phyloP scores from a whole-genome alignment of 805 yeast species.

The Saccharomyces kudriavzevii region DNA sequence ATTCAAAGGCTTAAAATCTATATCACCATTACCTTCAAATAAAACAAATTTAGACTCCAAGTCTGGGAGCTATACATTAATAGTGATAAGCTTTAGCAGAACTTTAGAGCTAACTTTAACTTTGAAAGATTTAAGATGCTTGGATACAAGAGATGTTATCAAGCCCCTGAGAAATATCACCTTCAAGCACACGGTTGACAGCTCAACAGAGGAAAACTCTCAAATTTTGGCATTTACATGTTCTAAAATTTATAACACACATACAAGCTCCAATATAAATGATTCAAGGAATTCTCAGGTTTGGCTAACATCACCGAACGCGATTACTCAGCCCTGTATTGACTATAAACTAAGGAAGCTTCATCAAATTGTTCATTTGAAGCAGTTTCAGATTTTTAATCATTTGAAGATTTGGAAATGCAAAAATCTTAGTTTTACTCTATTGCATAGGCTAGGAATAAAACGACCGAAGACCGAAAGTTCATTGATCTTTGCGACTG shows the following conservation, averaged over 20 bases:
- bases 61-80: conserved; percentile 7
- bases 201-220: conserved; percentile 15
- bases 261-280: not conserved
- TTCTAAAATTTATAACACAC: not conserved
- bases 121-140: conserved; percentile 4
- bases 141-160: conserved; percentile 5
- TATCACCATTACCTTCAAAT: conserved; percentile 9
- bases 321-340: conserved; percentile 13
- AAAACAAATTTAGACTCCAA: not conserved
- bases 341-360: conserved; percentile 5
- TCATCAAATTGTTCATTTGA: conserved; percentile 6
- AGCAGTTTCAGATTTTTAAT: conserved; percentile 10
- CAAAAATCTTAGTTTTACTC: not conserved
- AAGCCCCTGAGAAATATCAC: conserved; percentile 9
- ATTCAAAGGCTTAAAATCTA: conserved; percentile 22
- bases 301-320: conserved; percentile 17
- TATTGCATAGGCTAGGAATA: not conserved
- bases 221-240: conserved; percentile 6
- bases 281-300: conserved; percentile 7
- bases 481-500: conserved; percentile 10
- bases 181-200: conserved; percentile 15
- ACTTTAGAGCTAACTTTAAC: conserved; percentile 12
- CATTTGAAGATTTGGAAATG: not conserved
- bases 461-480: not conserved
- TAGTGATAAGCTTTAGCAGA: conserved; percentile 20